Base-by-base conservation (phyloP, 495 filamentous ascomycete species). In the Tuber umbilicatum region DNA sequence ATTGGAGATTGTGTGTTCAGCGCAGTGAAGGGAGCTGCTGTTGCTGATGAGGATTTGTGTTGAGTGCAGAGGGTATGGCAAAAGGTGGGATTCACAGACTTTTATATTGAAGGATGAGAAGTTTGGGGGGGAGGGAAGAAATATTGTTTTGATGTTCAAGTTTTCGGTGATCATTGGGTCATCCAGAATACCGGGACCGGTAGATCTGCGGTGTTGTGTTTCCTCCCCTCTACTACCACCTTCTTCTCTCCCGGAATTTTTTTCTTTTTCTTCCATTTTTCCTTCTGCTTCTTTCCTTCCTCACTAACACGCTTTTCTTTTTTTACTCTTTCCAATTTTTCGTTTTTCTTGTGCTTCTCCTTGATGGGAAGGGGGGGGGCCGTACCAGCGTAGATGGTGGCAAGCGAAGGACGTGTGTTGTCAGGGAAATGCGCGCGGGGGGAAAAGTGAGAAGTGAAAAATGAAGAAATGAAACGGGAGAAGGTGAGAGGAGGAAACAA, bases 381-480 rank as follows among this genome's bases (percentile, higher is more conserved):
- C n/a, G 69, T 55, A 77, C 73, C 69, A 77, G 43, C 73, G 40
- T 68, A 77, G 73, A 74, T 43, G 72, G 71, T 71, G 75, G 55
- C 55, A 64, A 64, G 55, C 55, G 27, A 74, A 70, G 68, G 69
- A 72, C 71, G 69, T 79, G 77, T 71, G 77, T 79, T 79, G 77
- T 79, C 77, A 79, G 69, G 75, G 68, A 73, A 73, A 74, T 72
- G 55, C 60, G 45, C 39, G 71, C 71, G 60, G 60, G 76, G 76
- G 69, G 69, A 79, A 79, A 79, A 79, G 77, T 79, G 77, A 79
- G 76, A 79, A 79, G 75, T 79, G 77, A 79, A 72, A 79, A 77
- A 68, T 78, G 70, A 64, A 64, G 55, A 64, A 64, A 64, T 64
- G 55, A 31, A 64, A 64, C 55, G 55, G n/a, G 55, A 31, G 50